These are phyloP conservation scores for Ophiocordyceps camponoti-floridani DNA, from an alignment of 2,329 filamentous ascomycete genomes.

Conservation along the genomic window DNA sequence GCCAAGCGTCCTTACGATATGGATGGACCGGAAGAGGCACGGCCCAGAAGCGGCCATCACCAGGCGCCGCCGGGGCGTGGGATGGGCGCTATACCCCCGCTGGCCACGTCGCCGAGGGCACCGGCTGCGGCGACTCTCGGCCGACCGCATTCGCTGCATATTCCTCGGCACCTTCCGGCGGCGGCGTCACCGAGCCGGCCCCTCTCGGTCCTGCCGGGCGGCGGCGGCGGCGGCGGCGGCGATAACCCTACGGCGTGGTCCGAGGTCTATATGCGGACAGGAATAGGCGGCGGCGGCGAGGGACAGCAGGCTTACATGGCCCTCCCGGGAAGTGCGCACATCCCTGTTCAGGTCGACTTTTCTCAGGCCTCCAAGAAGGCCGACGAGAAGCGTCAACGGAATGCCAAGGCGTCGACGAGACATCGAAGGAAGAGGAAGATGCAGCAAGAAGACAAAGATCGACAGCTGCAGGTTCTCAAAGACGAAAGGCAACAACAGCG, in stretches of 20 bases:
- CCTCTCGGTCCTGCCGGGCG: conserved; percentile 7
- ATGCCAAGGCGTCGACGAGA: conserved; percentile 69
- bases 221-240: no score
- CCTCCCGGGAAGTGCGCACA: conserved; percentile 19
- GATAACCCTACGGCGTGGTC: no score
- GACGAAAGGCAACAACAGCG: conserved; percentile 48
- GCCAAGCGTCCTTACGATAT: conserved; percentile 15
- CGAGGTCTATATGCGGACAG: no score
- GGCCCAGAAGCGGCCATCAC: conserved; percentile 9
- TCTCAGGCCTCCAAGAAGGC: conserved; percentile 68
- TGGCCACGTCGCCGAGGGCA: conserved; percentile 13
- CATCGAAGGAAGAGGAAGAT: conserved; percentile 72
- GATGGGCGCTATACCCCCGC: conserved; percentile 6
- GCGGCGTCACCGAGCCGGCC: conserved; percentile 6
- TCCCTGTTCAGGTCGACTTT: conserved; percentile 55
- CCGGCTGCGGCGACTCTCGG: conserved; percentile 5
- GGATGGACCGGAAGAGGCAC: conserved; percentile 9
- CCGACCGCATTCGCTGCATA: conserved; percentile 3
- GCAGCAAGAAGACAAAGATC: conserved; percentile 55
- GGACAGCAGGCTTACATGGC: conserved; percentile 20
- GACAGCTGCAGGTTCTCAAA: conserved; percentile 51
- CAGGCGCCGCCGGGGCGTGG: conserved; percentile 8
- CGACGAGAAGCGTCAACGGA: conserved; percentile 71
- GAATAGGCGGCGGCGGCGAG: conserved; percentile 13
- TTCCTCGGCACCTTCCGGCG: conserved; percentile 8